Evolutionary conservation across 805 yeast species (phyloP), one percentile per base, ranked within the genome.

Genomic region (Lachancea sp.): DNA sequence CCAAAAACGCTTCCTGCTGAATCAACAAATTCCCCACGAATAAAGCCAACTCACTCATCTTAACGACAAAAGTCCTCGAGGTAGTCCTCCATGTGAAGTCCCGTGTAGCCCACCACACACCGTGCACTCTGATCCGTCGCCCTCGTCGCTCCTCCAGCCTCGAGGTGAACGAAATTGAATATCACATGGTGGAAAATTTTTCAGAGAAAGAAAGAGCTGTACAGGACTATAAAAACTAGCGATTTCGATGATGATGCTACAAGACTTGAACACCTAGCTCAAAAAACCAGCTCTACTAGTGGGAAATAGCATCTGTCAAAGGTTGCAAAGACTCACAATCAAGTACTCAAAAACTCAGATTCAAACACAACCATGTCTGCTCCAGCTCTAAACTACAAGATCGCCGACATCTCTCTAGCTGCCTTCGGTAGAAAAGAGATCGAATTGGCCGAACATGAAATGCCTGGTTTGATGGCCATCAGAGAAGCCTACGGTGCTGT

Each of bases 361-460:
- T n/a, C n/a, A n/a, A 31, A 26, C 11, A 7, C 29, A 26, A 26
- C 10, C 29, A 8, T 77, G 82, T 72, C 82, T 63, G 68, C 77
- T 53, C 78, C 79, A 62, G 79, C 83, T 57, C 73, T 71, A 60
- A 85, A 81, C 73, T 93, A 80, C 80, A 91, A 93, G 74, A 96
- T 91, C 70, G 95, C 97, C 63, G 99, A 91, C 73, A 85, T 93
- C 73, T 86, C 96, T 61, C 81, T 91, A 57, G 98, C 99, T 67
- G 99, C 99, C 68, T 91, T 93, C 73, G 99, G 99, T 76, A 89
- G 99, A 80, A 93, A 91, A 75, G 99, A 91, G 75, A 93, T 91
- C 65, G 97, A 91, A 75, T 81, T 91, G 69, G 93, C 98, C 58
- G 99, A 91, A 79, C 91, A 91, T 71, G 98, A 91, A 75, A 88